Evolutionary conservation across 495 filamentous ascomycete species (phyloP), one percentile per base, ranked within the genome.

Genomic region (Lasiosphaeriaceae sp.): DNA sequence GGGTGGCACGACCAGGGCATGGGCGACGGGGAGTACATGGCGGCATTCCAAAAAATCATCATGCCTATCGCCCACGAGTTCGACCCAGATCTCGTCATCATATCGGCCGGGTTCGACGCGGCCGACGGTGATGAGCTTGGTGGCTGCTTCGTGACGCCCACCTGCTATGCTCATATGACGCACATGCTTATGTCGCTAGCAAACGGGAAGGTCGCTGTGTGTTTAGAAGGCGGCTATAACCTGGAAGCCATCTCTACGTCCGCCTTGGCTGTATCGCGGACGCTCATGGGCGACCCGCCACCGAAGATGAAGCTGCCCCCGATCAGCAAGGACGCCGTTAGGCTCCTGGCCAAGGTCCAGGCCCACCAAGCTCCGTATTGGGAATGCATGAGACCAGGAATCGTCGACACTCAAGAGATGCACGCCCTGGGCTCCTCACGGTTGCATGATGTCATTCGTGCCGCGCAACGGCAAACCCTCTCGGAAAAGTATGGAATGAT

Each of bases 101-200:
- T 99, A 50, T 91, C 95, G 6, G 92, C 94, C 58, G 94, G 94
- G 1, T 99, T 99, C 57, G 94, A 99, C 72, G 94, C 94, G 5
- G 94, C 94, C 2, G 90, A 84, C 44, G 94, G 95, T 8, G 94
- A 99, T 71, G 86, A 89, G 53, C 80, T 99, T 19, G 94, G 94
- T 37, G 90, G 86, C 31, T 99, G 95, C 68, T 91, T 87, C 62
- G 93, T 97, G 5, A 86, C 91, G 0, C 94, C 94, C 0, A 71
- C 85, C 21, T 93, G 95, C 65, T 99, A 97, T 68, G 90, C 91
- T 19, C 93, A 97, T 64, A 97, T 99, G 94, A 97, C 95, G 9
- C 90, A 96, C 65, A 96, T 97, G 92, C 81, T 99, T 17, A 97
- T 97, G 92, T 86, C 87, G 12, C 81, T 99, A n/a, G 92, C 94